Conservation (phyloP, 2,329 filamentous ascomycete genomes). For the Monosporascus cannonballus region DNA sequence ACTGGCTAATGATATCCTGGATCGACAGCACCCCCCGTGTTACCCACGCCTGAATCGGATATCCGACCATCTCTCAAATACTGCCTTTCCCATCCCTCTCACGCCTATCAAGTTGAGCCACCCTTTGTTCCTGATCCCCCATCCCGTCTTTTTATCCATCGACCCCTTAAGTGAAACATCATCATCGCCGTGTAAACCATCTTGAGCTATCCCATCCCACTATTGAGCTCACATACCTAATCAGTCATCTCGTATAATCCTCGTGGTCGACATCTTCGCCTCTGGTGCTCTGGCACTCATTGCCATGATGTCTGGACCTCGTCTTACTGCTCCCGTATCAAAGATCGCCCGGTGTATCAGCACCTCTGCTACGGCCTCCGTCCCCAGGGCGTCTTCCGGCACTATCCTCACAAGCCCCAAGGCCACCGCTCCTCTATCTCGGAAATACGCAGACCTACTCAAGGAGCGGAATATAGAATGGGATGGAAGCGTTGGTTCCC, state of each 20-base stretch:
- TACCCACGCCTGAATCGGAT: neutral
- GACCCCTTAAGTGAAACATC: neutral
- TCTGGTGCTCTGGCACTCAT: neutral
- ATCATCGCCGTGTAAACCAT: neutral
- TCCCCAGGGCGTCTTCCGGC: slow-evolving; percentile 12
- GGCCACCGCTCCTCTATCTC: slow-evolving; percentile 21
- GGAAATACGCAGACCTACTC: slow-evolving; percentile 30
- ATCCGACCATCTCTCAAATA: neutral
- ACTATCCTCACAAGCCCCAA: slow-evolving; percentile 23
- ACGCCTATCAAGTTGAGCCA: neutral
- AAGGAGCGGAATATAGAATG: slow-evolving; percentile 26
- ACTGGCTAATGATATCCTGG: neutral
- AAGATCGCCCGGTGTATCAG: slow-evolving; percentile 26
- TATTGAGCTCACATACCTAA: neutral
- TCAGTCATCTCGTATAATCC: neutral
- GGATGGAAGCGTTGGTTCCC: slow-evolving; percentile 19
- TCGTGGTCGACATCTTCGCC: neutral
- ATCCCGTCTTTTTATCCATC: neutral
- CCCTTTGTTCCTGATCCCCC: neutral
- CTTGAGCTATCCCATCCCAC: neutral
- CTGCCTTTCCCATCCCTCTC: neutral
- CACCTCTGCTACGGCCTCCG: slow-evolving; percentile 19
- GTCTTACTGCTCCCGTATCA: slow-evolving; percentile 24
- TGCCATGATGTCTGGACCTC: slow-evolving; percentile 22
- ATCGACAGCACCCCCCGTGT: neutral